phyloP scores from a whole-genome alignment of 2,329 filamentous ascomycete genomes.

The Kalaharituber pfeilii region DNA sequence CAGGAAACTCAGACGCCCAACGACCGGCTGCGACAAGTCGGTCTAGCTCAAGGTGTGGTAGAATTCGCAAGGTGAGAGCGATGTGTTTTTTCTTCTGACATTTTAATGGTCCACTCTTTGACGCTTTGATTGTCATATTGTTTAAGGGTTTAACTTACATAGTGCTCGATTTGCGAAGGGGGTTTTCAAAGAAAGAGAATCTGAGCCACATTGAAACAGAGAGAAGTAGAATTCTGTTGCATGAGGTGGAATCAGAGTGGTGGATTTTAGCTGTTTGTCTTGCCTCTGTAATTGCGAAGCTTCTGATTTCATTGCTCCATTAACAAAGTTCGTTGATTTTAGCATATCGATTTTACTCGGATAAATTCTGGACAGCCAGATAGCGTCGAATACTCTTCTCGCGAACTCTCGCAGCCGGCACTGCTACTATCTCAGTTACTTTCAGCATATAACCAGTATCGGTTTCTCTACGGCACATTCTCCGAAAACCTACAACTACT shows the following conservation, averaged over 20 bases:
- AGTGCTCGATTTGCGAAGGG: slow-evolving; percentile 32
- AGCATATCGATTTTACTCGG: slow-evolving; percentile 70
- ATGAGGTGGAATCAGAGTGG: slow-evolving; percentile 77
- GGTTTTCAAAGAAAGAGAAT: slow-evolving; percentile 59
- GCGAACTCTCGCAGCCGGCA: slow-evolving; percentile 69
- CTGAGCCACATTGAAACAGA: slow-evolving; percentile 84
- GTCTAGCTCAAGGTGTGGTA: slow-evolving; percentile 90
- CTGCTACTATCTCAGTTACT: slow-evolving; percentile 65
- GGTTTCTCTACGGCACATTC: slow-evolving; percentile 61
- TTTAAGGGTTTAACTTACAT: neutral
- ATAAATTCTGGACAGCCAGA: slow-evolving; percentile 31
- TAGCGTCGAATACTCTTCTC: slow-evolving; percentile 60
- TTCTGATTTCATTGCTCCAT: slow-evolving; percentile 8
- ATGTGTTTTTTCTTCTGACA: neutral
- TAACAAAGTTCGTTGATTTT: slow-evolving; percentile 3
- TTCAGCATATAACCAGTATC: slow-evolving; percentile 66
- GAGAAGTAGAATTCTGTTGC: slow-evolving; percentile 64
- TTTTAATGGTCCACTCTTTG: slow-evolving; percentile 1
- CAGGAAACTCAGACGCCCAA: slow-evolving; percentile 41
- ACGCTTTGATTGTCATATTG: neutral
- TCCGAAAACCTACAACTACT: slow-evolving; percentile 46
- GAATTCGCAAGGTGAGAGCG: slow-evolving; percentile 56
- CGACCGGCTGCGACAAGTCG: slow-evolving; percentile 78
- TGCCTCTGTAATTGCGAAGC: neutral
- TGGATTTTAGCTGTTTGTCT: slow-evolving; percentile 75